Conservation (phyloP, 371 early-diverging fungal species). For the Mucor saturninus region DNA sequence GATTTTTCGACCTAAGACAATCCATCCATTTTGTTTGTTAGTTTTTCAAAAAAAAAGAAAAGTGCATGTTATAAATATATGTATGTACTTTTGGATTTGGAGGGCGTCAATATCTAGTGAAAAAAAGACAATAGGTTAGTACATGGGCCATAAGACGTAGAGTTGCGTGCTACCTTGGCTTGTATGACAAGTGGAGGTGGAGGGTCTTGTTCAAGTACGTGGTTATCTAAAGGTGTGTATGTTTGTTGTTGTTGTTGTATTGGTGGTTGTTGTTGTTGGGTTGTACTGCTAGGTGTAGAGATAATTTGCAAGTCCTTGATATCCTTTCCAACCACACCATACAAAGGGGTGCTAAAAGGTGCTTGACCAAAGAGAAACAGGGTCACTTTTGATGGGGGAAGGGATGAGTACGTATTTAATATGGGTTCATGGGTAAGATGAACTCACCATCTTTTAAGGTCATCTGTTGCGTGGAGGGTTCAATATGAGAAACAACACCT, state of each 20-base stretch:
- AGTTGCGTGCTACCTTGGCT: constrained; percentile 3
- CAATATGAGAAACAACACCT: constrained; percentile 59
- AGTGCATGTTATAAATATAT: background rate
- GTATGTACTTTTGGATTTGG: constrained; percentile 21
- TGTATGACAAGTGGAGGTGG: constrained; percentile 1
- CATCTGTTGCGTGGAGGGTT: constrained; percentile 54
- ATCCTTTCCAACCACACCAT: constrained; percentile 49
- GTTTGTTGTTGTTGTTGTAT: background rate
- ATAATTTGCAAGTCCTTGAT: constrained; percentile 59
- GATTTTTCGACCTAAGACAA: constrained; percentile 19
- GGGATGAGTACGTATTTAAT: background rate
- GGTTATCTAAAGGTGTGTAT: constrained; percentile 8
- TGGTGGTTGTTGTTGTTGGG: background rate
- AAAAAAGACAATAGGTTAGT: background rate
- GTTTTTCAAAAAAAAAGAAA: background rate
- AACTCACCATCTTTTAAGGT: constrained; percentile 61
- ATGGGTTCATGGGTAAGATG: background rate
- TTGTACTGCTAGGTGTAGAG: constrained; percentile 18
- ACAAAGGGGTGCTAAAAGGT: constrained; percentile 41
- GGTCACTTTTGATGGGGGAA: constrained; percentile 21
- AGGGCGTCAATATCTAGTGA: constrained; percentile 7
- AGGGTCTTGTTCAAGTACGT: constrained; percentile 25
- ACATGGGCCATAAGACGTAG: background rate
- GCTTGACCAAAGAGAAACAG: constrained; percentile 42
- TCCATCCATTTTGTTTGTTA: background rate